phyloP scores from a whole-genome alignment of 148 eudicot genomes.

The Pouteria glomerata region DNA sequence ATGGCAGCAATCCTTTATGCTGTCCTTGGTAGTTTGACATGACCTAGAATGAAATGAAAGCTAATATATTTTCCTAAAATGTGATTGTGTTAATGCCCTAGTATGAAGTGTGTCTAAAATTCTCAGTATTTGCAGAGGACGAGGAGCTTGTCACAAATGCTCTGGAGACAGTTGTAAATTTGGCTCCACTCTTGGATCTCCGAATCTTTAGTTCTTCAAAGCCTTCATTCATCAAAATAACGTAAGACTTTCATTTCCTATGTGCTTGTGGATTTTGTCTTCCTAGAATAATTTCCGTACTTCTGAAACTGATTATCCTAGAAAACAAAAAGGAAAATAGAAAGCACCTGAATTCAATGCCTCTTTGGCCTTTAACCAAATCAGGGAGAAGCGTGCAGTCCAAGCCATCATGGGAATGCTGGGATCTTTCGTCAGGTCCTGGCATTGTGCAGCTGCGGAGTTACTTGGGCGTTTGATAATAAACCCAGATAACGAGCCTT shows the following conservation, averaged over 20 bases:
- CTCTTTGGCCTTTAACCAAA: neutral
- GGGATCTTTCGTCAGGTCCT: conserved; percentile 68
- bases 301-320: neutral
- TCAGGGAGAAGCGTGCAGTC: conserved; percentile 83
- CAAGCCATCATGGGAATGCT: conserved; percentile 82
- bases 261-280: neutral
- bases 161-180: conserved; percentile 86
- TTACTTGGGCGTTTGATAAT: conserved; percentile 79
- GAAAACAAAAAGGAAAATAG: neutral
- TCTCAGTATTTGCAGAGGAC: conserved; percentile 57
- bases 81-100: neutral
- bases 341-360: neutral
- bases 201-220: conserved; percentile 90
- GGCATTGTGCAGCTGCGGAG: conserved; percentile 98
- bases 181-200: conserved; percentile 84
- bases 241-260: conserved; percentile 41
- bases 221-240: conserved; percentile 80
- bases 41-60: neutral
- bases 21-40: neutral
- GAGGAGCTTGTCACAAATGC: conserved; percentile 97
- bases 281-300: neutral
- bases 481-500: conserved; percentile 92
- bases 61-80: neutral
- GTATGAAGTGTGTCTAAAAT: neutral
- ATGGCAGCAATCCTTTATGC: no score